A percentile compares a stretch with the other conserved stretches of the same genome.
Evolutionary conservation across 352 stramenopile species (phyloP).

Genomic region (Phytopythium litorale): DNA sequence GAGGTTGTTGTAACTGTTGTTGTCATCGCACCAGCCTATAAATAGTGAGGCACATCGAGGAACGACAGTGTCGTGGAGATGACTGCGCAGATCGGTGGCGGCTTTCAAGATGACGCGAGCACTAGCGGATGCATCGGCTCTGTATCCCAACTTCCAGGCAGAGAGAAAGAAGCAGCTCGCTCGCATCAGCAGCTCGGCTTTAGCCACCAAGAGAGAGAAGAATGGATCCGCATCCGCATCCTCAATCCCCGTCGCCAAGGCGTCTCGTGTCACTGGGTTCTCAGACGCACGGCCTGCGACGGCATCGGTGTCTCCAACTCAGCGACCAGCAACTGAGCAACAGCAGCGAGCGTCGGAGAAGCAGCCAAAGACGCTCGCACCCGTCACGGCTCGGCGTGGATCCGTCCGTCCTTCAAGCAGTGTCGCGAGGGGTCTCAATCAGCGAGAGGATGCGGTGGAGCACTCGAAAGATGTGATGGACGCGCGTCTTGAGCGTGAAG

Average conservation of each 20-base stretch:
- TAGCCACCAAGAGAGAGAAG: constrained; percentile 16
- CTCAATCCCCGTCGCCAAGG: neutral
- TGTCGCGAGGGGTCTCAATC: neutral
- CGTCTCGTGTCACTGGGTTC: neutral
- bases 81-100: neutral
- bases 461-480: neutral
- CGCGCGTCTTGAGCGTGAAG: neutral
- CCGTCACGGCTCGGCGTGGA: neutral
- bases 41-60: neutral
- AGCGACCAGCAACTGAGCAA: neutral
- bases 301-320: constrained; percentile 2
- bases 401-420: neutral
- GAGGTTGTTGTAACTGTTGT: too few relatives aligned
- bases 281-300: constrained; percentile 10
- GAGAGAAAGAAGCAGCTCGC: constrained; percentile 43
- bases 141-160: constrained; percentile 62
- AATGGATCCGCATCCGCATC: neutral
- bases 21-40: neutral
- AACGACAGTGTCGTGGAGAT: neutral
- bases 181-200: constrained; percentile 13
- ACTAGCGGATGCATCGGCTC: constrained; percentile 12
- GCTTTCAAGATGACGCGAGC: neutral
- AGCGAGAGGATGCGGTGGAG: constrained; percentile 1
- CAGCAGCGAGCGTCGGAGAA: neutral
- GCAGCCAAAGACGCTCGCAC: constrained; percentile 1